These are phyloP conservation scores for Cercospora beticola DNA, from an alignment of 2,329 filamentous ascomycete genomes.

Conservation along the genomic window DNA sequence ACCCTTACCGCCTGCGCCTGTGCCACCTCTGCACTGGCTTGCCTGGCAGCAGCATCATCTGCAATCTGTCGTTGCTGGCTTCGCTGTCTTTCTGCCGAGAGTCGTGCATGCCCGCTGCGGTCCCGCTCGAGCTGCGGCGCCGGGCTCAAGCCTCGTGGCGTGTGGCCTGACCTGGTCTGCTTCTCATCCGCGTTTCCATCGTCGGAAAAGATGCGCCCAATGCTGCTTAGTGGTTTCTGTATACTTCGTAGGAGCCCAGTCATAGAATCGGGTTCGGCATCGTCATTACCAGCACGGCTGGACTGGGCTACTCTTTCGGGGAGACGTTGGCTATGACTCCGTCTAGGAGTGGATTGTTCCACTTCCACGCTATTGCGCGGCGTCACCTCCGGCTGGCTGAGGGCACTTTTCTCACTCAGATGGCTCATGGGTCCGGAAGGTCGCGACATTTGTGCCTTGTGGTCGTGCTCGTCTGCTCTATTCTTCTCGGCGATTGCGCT, in stretches of 20 bases:
- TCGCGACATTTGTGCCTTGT: conserved; percentile 33
- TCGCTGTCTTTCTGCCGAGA: conserved; percentile 27
- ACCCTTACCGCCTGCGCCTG: conserved; percentile 80
- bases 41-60: conserved; percentile 83
- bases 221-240: conserved; percentile 83
- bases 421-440: conserved; percentile 38
- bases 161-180: conserved; percentile 40
- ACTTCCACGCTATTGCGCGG: conserved; percentile 60
- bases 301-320: conserved; percentile 27
- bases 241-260: conserved; percentile 84
- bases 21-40: conserved; percentile 85
- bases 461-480: conserved; percentile 54
- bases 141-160: conserved; percentile 51
- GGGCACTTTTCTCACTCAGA: conserved; percentile 50
- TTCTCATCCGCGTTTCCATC: conserved; percentile 44
- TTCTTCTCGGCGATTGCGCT: conserved; percentile 94
- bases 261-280: conserved; percentile 71
- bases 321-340: conserved; percentile 53
- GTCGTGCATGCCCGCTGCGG: conserved; percentile 28
- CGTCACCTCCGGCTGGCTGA: conserved; percentile 58
- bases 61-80: conserved; percentile 55
- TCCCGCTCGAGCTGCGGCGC: conserved; percentile 30
- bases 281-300: conserved; percentile 29
- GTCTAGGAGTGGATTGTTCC: conserved; percentile 59
- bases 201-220: conserved; percentile 91